These are phyloP conservation scores for Cutaneotrichosporon sp. DNA, from an alignment of 1,284 basidiomycete genomes.

Conservation along the genomic window DNA sequence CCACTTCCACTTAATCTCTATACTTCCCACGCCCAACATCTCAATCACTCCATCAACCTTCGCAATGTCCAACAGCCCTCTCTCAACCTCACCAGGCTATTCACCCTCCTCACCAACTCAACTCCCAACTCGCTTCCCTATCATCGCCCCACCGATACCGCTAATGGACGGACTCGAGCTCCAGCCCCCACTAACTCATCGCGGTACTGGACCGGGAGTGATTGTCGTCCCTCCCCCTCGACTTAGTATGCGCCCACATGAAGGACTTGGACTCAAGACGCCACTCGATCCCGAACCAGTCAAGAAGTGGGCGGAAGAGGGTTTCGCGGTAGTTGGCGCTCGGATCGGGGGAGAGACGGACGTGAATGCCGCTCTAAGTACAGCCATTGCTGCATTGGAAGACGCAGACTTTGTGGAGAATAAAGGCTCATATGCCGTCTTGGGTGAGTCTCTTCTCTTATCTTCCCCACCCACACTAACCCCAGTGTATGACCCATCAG, in stretches of 20 bases:
- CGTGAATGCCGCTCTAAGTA: conserved; percentile 15
- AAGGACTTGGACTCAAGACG: conserved; percentile 7
- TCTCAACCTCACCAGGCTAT: background rate
- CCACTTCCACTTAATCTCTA: too few relatives aligned
- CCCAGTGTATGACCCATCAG: conserved; percentile 26
- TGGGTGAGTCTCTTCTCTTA: conserved; percentile 18
- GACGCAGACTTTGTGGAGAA: conserved; percentile 11
- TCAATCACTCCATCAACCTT: too few relatives aligned
- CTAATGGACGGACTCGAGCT: conserved; percentile 16
- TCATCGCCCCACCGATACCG: background rate
- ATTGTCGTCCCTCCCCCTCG: conserved; percentile 20
- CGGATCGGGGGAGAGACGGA: conserved; percentile 20
- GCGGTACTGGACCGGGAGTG: conserved; percentile 24
- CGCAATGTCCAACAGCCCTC: background rate
- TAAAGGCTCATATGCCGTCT: conserved; percentile 15
- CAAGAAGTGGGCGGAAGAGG: conserved; percentile 30
- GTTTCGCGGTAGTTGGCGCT: conserved; percentile 23
- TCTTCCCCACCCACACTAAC: conserved; percentile 7
- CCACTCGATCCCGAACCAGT: conserved; percentile 29
- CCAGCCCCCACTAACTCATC: conserved; percentile 23
- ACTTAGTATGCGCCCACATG: conserved; percentile 19
- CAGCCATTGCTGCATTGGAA: conserved; percentile 23
- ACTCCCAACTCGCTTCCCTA: too few relatives aligned
- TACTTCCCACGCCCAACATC: too few relatives aligned
- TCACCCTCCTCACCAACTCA: too few relatives aligned